Conservation (phyloP, 768 basidiomycete genomes). For the Mycena polygramma region DNA sequence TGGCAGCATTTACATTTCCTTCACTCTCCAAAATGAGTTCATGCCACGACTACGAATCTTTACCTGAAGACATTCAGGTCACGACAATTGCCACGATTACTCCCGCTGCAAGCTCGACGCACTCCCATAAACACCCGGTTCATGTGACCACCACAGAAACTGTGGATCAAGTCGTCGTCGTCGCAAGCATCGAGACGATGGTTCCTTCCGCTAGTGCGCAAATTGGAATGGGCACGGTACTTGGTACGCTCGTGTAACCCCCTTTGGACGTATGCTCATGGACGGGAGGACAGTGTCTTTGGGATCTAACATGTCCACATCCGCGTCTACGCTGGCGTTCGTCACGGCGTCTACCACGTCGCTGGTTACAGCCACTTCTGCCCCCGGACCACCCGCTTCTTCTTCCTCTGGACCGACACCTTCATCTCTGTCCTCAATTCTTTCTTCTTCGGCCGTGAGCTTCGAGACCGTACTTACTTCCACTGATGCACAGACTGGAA, state of each 20-base stretch:
- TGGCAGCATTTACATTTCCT: neutral
- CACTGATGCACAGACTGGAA: neutral
- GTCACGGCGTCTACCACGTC: neutral
- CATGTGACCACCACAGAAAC: neutral
- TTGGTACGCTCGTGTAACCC: conserved; percentile 2
- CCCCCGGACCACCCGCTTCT: neutral
- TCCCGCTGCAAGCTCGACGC: neutral
- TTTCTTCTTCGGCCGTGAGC: neutral
- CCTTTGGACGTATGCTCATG: neutral
- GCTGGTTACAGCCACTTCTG: neutral
- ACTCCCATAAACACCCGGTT: neutral
- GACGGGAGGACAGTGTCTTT: neutral
- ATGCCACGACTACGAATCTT: conserved; percentile 7
- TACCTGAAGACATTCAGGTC: conserved; percentile 1
- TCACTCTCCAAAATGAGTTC: conserved; percentile 11
- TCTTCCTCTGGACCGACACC: neutral
- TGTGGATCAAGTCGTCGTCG: conserved; percentile 13
- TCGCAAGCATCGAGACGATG: neutral
- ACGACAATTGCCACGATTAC: conserved; percentile 10
- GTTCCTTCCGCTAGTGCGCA: neutral
- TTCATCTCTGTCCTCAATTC: neutral
- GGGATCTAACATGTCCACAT: neutral
- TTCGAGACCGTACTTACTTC: neutral
- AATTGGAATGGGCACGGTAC: neutral
- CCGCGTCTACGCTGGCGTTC: no score